These are phyloP conservation scores for Vigna trinervia DNA, from an alignment of 306 rosid species.

Conservation along the genomic window DNA sequence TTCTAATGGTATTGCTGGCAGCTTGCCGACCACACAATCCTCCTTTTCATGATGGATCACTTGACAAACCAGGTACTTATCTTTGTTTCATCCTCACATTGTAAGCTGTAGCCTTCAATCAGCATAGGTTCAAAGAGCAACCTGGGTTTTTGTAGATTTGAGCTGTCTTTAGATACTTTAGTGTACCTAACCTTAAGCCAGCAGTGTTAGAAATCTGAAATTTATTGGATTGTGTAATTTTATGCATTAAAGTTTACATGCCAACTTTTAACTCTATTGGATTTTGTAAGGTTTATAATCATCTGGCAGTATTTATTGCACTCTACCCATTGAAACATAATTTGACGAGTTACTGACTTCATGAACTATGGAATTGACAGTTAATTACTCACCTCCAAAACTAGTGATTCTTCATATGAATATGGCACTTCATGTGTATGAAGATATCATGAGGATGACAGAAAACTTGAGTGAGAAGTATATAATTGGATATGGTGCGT, in stretches of 20 bases:
- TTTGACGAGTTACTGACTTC: constrained; percentile 34
- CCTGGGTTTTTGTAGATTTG: neutral
- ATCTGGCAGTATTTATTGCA: constrained; percentile 4
- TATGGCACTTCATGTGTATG: constrained; percentile 93
- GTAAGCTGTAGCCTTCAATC: constrained; percentile 13
- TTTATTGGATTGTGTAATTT: neutral
- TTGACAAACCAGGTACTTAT: constrained; percentile 83
- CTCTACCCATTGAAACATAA: constrained; percentile 3
- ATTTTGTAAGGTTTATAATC: neutral
- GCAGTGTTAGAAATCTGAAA: neutral
- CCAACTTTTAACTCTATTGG: neutral
- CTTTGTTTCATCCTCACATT: neutral
- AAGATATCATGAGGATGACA: constrained; percentile 95
- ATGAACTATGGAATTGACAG: constrained; percentile 53
- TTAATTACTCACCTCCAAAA: constrained; percentile 75
- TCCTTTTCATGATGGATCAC: constrained; percentile 80
- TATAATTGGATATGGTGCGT: constrained; percentile 88
- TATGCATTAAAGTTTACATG: constrained; percentile 1
- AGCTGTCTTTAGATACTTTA: neutral
- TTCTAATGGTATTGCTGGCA: constrained; percentile 87
- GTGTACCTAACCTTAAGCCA: neutral
- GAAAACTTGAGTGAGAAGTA: constrained; percentile 92
- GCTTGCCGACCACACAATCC: constrained; percentile 85
- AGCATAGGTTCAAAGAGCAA: neutral
- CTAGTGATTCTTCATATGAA: constrained; percentile 96